Evolutionary conservation across 805 yeast genomes (phyloP).

Genomic region (Ogataea paradorogensis): DNA sequence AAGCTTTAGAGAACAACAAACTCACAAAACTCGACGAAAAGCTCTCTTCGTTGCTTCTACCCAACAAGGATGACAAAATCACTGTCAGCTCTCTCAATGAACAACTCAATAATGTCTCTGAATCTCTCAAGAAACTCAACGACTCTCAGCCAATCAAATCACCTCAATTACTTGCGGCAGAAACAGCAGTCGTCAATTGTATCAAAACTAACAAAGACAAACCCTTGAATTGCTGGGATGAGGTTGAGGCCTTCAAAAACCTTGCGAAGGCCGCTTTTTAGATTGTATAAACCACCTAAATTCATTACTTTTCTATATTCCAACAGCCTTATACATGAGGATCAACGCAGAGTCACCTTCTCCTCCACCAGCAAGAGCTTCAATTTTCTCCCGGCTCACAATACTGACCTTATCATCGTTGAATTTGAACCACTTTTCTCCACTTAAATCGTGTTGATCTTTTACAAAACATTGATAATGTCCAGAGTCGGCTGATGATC

Average conservation of each 20-base stretch:
- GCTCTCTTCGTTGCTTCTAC: conserved; percentile 41
- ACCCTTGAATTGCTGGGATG: conserved; percentile 80
- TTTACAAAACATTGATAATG: conserved; percentile 90
- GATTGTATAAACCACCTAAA: conserved; percentile 3
- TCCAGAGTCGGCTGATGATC: conserved; percentile 95
- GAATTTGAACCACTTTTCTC: conserved; percentile 88
- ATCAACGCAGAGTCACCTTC: conserved; percentile 95
- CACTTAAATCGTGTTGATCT: conserved; percentile 60
- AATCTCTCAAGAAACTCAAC: conserved; percentile 33
- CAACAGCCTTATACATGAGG: conserved; percentile 79
- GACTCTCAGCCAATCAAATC: conserved; percentile 29
- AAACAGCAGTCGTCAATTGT: conserved; percentile 54
- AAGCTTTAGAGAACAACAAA: conserved; percentile 52
- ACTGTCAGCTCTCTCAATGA: conserved; percentile 29
- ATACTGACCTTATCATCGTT: conserved; percentile 85
- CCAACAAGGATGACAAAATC: conserved; percentile 28
- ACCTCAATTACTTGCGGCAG: conserved; percentile 44
- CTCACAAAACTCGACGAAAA: conserved; percentile 49
- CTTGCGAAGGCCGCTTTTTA: conserved; percentile 35
- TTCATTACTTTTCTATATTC: conserved; percentile 28
- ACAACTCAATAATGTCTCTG: conserved; percentile 35
- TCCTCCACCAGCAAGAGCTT: conserved; percentile 92
- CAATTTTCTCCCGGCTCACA: conserved; percentile 80
- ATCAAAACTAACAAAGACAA: conserved; percentile 59
- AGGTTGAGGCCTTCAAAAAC: conserved; percentile 65